Evolutionary conservation across 2,329 filamentous ascomycete genomes (phyloP), one percentile per base, ranked within the genome.

Genomic region (Falciphora oryzae): DNA sequence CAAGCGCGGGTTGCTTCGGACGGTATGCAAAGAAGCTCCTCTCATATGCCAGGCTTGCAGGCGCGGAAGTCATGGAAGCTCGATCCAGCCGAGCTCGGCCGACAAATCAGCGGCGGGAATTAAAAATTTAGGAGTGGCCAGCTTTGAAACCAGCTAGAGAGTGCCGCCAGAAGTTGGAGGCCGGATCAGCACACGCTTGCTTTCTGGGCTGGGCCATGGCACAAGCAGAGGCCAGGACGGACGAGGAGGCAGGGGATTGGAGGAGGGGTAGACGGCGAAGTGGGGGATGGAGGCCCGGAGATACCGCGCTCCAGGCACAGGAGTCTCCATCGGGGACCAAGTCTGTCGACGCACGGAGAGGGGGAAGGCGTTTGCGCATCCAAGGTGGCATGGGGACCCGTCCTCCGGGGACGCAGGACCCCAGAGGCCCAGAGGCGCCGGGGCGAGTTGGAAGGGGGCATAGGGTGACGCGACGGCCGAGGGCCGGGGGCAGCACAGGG

Each of bases 21-120:
- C 11, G 16, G 38, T 44, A 31, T 22, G 25, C 27, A 35, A 63
- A 58, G 27, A 35, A 58, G 50, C 50, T 22, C 32, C 28, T 63
- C 32, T 35, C 31, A 63, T 57, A 32, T 63, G 62, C 31, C 56
- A 57, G 53, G n/a, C n/a, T 57, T 4, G n/a, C 4, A 22, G 28
- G 29, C 32, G 29, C 25, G 27, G 29, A 29, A 32, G 53, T 29
- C 38, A 44, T 58, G 62, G 27, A 63, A 57, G 50, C 71, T 71
- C 73, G 72, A 70, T 16, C 50, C 59, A 60, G 61, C 66, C 32
- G 32, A 13, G 32, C 32, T 32, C 32, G 32, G 38, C 38, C 56
- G 66, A 65, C 71, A 70, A 72, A 74, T 74, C 71, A 72, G 67
- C 69, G 61, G 29, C 57, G 65, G 60, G 67, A 68, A 70, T 70